phyloP scores from a whole-genome alignment of 441 rosid species.

The Gossypium schwendimanii region DNA sequence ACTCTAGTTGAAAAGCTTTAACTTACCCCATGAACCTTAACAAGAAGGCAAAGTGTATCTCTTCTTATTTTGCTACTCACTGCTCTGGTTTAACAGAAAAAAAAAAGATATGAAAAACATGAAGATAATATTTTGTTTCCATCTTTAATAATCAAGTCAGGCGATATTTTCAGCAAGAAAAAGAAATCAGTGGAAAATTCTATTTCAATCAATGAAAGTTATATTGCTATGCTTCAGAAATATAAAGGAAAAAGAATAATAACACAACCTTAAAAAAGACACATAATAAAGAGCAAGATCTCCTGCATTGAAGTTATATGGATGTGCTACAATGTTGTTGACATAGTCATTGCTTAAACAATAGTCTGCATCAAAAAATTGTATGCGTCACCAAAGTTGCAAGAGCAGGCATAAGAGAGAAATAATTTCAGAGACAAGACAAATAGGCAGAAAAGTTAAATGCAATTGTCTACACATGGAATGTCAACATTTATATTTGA shows the following conservation, averaged over 20 bases:
- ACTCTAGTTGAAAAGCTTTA: slow-evolving; percentile 26
- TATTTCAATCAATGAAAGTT: background rate
- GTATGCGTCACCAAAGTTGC: slow-evolving; percentile 10
- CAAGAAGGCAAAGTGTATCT: slow-evolving; percentile 65
- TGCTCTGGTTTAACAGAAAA: slow-evolving; percentile 40
- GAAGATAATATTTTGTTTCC: background rate
- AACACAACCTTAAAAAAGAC: slow-evolving; percentile 52
- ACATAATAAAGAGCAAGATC: slow-evolving; percentile 58
- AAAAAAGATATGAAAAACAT: slow-evolving; percentile 6
- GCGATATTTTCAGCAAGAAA: background rate
- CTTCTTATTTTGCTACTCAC: slow-evolving; percentile 61
- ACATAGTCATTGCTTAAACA: slow-evolving; percentile 68
- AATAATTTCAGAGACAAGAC: slow-evolving; percentile 1
- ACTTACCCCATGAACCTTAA: slow-evolving; percentile 59
- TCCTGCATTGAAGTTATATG: slow-evolving; percentile 44
- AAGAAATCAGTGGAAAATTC: background rate
- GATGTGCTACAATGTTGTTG: slow-evolving; percentile 51
- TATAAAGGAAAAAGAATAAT: slow-evolving; percentile 5
- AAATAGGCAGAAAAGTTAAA: background rate
- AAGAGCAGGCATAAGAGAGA: background rate
- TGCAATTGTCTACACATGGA: background rate
- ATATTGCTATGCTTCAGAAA: background rate
- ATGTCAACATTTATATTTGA: background rate
- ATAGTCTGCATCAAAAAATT: slow-evolving; percentile 39
- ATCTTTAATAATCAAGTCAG: slow-evolving; percentile 1